phyloP scores from a whole-genome alignment of 1,284 basidiomycete genomes.

The Meripilus lineatus region DNA sequence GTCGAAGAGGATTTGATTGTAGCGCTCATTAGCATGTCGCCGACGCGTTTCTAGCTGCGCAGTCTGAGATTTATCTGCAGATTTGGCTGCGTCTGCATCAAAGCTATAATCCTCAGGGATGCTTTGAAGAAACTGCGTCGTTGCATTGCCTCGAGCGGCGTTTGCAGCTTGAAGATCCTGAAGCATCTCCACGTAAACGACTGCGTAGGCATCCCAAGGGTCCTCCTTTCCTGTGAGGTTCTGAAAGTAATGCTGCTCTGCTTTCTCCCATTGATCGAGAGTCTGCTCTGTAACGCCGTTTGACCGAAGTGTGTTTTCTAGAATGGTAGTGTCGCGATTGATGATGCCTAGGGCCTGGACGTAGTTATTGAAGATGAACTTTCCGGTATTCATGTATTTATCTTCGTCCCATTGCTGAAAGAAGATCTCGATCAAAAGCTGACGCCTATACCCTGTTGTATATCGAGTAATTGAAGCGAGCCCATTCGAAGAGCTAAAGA shows the following conservation, averaged over 20 bases:
- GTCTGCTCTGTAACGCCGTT: conserved; percentile 8
- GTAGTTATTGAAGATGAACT: conserved; percentile 18
- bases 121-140: not conserved
- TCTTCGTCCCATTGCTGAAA: conserved; percentile 23
- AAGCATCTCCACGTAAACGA: conserved; percentile 13
- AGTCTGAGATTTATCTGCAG: not conserved
- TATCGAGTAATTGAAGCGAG: conserved; percentile 18
- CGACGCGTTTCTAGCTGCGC: conserved; percentile 8
- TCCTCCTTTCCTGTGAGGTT: conserved; percentile 11
- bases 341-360: conserved; percentile 15
- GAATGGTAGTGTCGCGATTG: not conserved
- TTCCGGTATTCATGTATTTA: conserved; percentile 14
- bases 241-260: conserved; percentile 7
- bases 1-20: conserved; percentile 3
- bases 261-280: conserved; percentile 12
- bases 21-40: conserved; percentile 3
- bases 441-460: conserved; percentile 18
- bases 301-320: not conserved
- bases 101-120: not conserved
- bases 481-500: conserved; percentile 21
- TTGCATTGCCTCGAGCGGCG: not conserved
- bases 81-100: not conserved
- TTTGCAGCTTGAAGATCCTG: not conserved
- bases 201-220: conserved; percentile 7
- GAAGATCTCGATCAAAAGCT: conserved; percentile 16